Percentiles rank a stretch among this genome's conserved stretches.
Evolutionary conservation across 1,284 basidiomycete species (phyloP).

Genomic region (Ganoderma sp.): DNA sequence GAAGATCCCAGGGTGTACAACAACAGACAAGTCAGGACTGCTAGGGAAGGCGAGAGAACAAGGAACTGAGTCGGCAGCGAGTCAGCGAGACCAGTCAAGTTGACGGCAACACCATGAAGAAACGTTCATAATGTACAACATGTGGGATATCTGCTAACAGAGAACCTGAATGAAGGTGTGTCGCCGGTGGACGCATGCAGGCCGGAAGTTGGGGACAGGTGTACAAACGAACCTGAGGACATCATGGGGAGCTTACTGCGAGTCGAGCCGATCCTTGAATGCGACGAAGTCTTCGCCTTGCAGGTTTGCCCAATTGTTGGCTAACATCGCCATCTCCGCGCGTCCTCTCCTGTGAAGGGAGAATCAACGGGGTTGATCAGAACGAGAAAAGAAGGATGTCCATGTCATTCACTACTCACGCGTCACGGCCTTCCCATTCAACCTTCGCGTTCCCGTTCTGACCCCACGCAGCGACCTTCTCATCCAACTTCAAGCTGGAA

Average conservation of each 20-base stretch:
- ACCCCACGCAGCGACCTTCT: slow-evolving; percentile 26
- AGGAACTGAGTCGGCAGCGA: background rate
- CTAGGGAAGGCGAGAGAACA: background rate
- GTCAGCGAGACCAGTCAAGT: background rate
- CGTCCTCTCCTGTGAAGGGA: slow-evolving; percentile 25
- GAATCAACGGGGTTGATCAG: background rate
- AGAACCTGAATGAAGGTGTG: background rate
- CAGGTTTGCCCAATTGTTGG: slow-evolving; percentile 26
- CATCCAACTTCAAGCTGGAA: slow-evolving; percentile 10
- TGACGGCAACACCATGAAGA: background rate
- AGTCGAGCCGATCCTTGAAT: slow-evolving; percentile 28
- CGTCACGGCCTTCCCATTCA: slow-evolving; percentile 32
- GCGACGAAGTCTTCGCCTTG: slow-evolving; percentile 25
- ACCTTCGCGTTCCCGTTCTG: slow-evolving; percentile 21
- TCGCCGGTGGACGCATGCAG: background rate
- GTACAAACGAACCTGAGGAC: background rate
- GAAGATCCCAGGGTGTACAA: background rate
- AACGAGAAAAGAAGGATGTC: background rate
- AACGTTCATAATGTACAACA: background rate
- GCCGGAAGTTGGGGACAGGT: background rate
- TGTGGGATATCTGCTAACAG: background rate
- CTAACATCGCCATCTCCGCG: slow-evolving; percentile 28
- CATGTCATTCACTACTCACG: slow-evolving; percentile 19
- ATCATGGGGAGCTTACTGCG: background rate
- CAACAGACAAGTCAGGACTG: background rate